Conservation (phyloP, 2,329 filamentous ascomycete genomes). For the Colletotrichum sp. region DNA sequence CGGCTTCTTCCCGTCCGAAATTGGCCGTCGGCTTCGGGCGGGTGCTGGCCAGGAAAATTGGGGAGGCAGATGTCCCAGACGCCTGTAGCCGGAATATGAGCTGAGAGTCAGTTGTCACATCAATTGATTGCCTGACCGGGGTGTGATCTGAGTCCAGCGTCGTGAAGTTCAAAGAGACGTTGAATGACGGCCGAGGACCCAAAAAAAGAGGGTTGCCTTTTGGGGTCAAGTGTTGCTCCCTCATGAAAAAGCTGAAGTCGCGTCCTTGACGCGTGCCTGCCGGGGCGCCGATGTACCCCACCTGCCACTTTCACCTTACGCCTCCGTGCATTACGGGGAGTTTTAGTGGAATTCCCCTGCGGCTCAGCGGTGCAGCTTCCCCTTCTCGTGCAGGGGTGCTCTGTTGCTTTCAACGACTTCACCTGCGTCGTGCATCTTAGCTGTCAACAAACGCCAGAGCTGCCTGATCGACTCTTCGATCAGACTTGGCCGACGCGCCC, state of each 20-base stretch:
- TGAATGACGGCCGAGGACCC: neutral
- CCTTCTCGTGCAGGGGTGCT: neutral
- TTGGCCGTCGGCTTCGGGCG: neutral
- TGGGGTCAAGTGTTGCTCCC: neutral
- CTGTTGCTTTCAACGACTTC: neutral
- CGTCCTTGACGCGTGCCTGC: conserved; percentile 10
- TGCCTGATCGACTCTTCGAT: neutral
- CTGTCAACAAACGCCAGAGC: neutral
- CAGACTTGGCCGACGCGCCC: neutral
- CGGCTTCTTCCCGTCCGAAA: neutral
- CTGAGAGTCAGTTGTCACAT: neutral
- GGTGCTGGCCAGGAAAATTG: neutral
- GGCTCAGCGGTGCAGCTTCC: conserved; percentile 1
- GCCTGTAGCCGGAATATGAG: neutral
- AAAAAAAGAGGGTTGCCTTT: neutral
- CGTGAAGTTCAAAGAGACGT: neutral
- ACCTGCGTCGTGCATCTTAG: neutral
- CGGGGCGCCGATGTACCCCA: neutral
- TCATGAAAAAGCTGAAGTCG: neutral
- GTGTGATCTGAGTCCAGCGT: neutral
- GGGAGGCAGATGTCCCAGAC: neutral
- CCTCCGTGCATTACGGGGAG: neutral
- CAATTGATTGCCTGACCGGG: neutral
- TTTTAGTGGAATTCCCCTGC: conserved; percentile 5
- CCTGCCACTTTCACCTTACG: neutral